A percentile compares a stretch with the other conserved stretches of the same genome.
phyloP scores from a whole-genome alignment of 306 rosid genomes.

The Vachellia pachyceras region DNA sequence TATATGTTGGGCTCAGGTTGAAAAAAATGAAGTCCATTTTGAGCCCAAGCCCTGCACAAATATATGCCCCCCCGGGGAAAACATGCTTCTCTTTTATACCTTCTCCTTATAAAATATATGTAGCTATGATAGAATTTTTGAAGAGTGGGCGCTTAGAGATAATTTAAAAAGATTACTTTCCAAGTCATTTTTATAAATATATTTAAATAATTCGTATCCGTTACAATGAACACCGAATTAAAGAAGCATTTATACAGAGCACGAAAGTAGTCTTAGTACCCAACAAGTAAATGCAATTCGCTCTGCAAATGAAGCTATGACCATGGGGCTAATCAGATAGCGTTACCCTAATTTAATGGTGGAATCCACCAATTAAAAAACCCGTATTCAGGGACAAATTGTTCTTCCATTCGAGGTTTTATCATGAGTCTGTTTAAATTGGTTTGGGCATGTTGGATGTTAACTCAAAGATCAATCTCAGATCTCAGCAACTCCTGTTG shows the following conservation, averaged over 20 bases:
- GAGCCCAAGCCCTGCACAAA: too few relatives aligned
- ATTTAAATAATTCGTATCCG: not conserved
- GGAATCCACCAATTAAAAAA: not conserved
- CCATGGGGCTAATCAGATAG: not conserved
- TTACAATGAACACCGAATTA: not conserved
- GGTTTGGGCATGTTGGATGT: not conserved
- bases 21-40: too few relatives aligned
- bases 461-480: not conserved
- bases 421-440: too few relatives aligned
- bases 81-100: too few relatives aligned
- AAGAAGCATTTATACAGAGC: not conserved
- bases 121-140: too few relatives aligned
- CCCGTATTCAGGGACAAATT: not conserved
- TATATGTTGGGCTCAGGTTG: too few relatives aligned
- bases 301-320: slow-evolving; percentile 6
- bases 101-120: too few relatives aligned
- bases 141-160: too few relatives aligned
- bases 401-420: not conserved
- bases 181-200: too few relatives aligned
- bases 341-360: not conserved
- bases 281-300: not conserved
- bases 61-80: too few relatives aligned
- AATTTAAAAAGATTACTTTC: too few relatives aligned
- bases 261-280: not conserved
- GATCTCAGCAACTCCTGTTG: not conserved